A percentile compares a stretch with the other conserved stretches of the same genome.
These are phyloP conservation scores for Pascua guehoae DNA, from an alignment of 1,284 basidiomycete species.

Conservation along the genomic window DNA sequence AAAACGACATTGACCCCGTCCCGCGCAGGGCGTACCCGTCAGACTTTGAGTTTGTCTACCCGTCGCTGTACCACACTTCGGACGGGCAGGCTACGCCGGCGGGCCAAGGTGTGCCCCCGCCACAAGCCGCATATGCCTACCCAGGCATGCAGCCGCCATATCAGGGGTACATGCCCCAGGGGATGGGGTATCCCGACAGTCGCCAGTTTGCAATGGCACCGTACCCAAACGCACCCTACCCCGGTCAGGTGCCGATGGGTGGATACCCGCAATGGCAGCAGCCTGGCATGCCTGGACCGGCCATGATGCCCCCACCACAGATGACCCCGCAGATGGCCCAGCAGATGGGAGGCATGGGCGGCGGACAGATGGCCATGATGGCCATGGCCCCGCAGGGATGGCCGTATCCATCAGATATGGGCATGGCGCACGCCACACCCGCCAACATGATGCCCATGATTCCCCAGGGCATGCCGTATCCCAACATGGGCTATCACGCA, in stretches of 20 bases:
- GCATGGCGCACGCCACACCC: conserved; percentile 7
- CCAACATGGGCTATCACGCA: conserved; percentile 2
- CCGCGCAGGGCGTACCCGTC: conserved; percentile 24
- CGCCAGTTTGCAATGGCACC: conserved; percentile 4
- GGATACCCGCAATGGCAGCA: conserved; percentile 10
- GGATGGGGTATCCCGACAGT: conserved; percentile 7
- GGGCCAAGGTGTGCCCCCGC: conserved; percentile 1
- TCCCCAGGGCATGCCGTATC: conserved; percentile 35
- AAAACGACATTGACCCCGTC: conserved; percentile 40
- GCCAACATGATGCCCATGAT: conserved; percentile 37
- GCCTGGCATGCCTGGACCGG: conserved; percentile 2
- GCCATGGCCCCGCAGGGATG: conserved; percentile 13
- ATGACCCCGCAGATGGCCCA: neutral
- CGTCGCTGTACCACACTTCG: conserved; percentile 33
- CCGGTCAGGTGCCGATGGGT: conserved; percentile 9
- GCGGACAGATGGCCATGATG: conserved; percentile 9
- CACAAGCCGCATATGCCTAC: conserved; percentile 5
- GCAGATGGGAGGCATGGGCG: neutral
- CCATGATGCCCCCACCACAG: conserved; percentile 8
- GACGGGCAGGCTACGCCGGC: conserved; percentile 2
- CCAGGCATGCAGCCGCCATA: conserved; percentile 7
- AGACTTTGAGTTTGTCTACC: conserved; percentile 33
- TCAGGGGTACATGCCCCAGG: conserved; percentile 11
- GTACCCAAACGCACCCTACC: conserved; percentile 8
- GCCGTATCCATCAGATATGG: conserved; percentile 19